Base-by-base conservation (phyloP, 768 basidiomycete species). In the Auricularia sp. region DNA sequence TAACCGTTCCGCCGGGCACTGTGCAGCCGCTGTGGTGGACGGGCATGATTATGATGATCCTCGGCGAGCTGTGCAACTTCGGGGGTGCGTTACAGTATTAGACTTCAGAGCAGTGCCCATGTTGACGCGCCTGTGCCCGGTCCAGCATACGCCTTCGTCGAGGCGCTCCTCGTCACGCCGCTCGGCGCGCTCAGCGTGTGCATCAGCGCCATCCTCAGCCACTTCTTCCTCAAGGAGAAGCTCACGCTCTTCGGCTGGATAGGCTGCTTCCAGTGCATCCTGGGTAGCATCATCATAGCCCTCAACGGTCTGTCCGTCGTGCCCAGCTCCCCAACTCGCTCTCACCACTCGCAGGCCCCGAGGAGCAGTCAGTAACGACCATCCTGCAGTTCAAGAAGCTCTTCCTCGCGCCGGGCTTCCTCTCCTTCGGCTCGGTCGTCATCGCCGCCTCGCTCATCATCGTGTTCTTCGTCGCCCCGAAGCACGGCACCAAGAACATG, bases 11-110 rank as follows among this genome's bases (percentile, higher is more conserved):
- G 47, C 14, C 33, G 29, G 29, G 29, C 29, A 29, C 29, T 29
- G 12, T 33, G 16, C 35, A 77, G 74, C 72, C 73, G 65, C 71
- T 81, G 65, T 83, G 81, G 83, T 83, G 81, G 82, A 77, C 77
- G 1, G 81, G 81, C 36, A 81, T 82, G 82, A 80, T 70, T 59
- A 78, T 66, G 44, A 66, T 66, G 66, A 66, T 66, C n/a, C 47
- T 66, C 11, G 62, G 34, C 65, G 90, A 91, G 77, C 70, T 91
- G 56, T 91, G 91, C 81, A 91, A 91, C 76, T 91, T 90, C 77
- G 82, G 85, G 59, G 91, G 87, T 92, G 74, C 75, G 81, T 78
- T 14, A 14, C 39, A 14, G 39, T 14, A 1, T 14, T 14, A 8
- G 39, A 7, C 8, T 53, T 61, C 64, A 16, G 53, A 33, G 64